Base-by-base conservation (phyloP, 179 eudicot species). In the Corrigiola litoralis region DNA sequence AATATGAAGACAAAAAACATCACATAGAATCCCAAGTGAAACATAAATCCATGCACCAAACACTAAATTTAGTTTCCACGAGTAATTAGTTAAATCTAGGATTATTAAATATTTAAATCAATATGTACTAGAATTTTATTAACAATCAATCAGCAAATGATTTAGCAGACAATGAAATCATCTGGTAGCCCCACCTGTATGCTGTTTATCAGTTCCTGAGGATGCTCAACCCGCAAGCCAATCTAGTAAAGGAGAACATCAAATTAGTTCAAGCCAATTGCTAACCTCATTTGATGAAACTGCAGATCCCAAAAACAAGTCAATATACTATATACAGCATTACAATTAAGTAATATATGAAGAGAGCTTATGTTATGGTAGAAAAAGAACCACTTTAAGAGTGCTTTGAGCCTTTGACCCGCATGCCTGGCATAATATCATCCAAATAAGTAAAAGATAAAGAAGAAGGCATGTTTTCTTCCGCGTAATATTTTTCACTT, bases 221-320 rank as follows among this genome's bases (percentile, higher is more conserved):
- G 97, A 81, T 92, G 98, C 83, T 92, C 98, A 66, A 92, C 63
- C 71, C 98, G 87, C 71, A 92, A 75, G 48, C 98, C 98, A 61
- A 90, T 83, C 98, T 92, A 71, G 18, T 28, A 13, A 62, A 57
- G 32, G 14, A 54, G 24, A 16, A 24, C 34, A 50, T 14, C 16
- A 42, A 38, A 47, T 72, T 54, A 63, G 58, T 50, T 36, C 59
- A 61, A 14, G 71, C 55, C 18, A 65, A 45, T 13, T 38, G 38
- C 37, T 46, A 67, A 18, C 20, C 11, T 28, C 66, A 31, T 16
- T 14, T 33, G 23, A 23, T 6, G 17, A 68, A 4, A 61, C 51
- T n/a, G 42, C 37, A 24, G 25, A 44, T 2, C 17, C 4, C 6
- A 24, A 7, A 55, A 36, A n/a, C 7, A 58, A 42, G n/a, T 62